Evolutionary conservation across 1,284 basidiomycete species (phyloP).

Genomic region (Leccinum solheimii): DNA sequence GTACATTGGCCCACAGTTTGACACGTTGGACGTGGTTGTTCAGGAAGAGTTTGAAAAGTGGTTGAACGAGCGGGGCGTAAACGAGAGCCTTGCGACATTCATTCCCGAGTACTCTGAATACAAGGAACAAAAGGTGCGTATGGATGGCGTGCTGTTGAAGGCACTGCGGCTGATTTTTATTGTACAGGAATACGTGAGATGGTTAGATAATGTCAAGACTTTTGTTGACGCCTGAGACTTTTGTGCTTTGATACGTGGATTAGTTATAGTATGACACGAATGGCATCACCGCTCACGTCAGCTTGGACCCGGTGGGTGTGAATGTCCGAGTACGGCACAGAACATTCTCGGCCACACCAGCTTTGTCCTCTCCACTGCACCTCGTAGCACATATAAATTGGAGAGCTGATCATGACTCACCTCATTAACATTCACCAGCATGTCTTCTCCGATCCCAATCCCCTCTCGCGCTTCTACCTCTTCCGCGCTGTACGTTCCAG

Average conservation of each 20-base stretch:
- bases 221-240: conserved; percentile 72
- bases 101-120: conserved; percentile 82
- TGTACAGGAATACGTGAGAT: conserved; percentile 84
- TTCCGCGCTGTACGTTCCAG: conserved; percentile 24
- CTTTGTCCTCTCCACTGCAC: background rate
- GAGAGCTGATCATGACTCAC: background rate
- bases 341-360: conserved; percentile 24
- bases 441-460: conserved; percentile 22
- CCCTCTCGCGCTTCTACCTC: background rate
- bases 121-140: conserved; percentile 84
- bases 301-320: background rate
- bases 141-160: background rate
- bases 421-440: no score
- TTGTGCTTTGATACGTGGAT: conserved; percentile 13
- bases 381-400: background rate
- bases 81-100: conserved; percentile 79
- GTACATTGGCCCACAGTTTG: conserved; percentile 94
- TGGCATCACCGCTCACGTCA: conserved; percentile 24
- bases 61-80: conserved; percentile 66
- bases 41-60: conserved; percentile 53
- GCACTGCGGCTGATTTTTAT: conserved; percentile 9
- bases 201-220: conserved; percentile 82
- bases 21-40: conserved; percentile 83
- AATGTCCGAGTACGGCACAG: conserved; percentile 1
- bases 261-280: conserved; percentile 13